These are phyloP conservation scores for Colletotrichum caudatum DNA, from an alignment of 2,329 filamentous ascomycete genomes.

Conservation along the genomic window DNA sequence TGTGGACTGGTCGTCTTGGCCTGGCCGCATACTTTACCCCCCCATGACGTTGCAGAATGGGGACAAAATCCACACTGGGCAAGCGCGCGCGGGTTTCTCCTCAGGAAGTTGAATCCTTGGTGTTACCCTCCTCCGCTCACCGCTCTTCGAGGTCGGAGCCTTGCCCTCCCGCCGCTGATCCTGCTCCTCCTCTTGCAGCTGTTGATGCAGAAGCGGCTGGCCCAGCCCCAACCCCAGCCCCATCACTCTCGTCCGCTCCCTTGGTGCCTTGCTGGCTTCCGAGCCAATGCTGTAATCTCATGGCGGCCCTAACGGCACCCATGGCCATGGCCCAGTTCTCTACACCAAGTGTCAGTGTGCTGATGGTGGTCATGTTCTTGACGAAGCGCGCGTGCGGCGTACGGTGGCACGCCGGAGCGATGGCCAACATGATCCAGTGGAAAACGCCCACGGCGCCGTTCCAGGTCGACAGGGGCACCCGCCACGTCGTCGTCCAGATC, in stretches of 20 bases:
- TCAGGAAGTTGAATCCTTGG: constrained; percentile 4
- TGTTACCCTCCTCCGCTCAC: constrained; percentile 31
- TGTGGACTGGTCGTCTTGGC: background rate
- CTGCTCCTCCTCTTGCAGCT: constrained; percentile 3
- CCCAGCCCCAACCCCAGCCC: background rate
- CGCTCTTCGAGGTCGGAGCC: constrained; percentile 27
- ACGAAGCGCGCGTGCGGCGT: constrained; percentile 58
- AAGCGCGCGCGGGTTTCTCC: background rate
- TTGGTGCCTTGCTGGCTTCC: constrained; percentile 40
- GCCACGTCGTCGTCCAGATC: constrained; percentile 63
- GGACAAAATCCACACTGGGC: background rate
- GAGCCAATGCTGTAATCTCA: constrained; percentile 60
- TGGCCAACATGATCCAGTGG: constrained; percentile 59
- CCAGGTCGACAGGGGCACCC: constrained; percentile 60
- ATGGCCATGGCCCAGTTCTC: constrained; percentile 62
- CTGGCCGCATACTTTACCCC: background rate
- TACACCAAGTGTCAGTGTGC: constrained; percentile 59
- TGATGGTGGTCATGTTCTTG: constrained; percentile 59
- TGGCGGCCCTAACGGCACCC: constrained; percentile 51
- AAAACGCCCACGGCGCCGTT: constrained; percentile 61
- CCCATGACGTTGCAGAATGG: constrained; percentile 13
- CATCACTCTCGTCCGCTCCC: constrained; percentile 2
- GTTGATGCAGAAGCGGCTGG: background rate
- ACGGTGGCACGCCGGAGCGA: constrained; percentile 55
- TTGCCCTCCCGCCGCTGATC: constrained; percentile 5